Evolutionary conservation across 2,329 filamentous ascomycete species (phyloP), one percentile per base, ranked within the genome.

Genomic region (Diaporthe aspalathi): DNA sequence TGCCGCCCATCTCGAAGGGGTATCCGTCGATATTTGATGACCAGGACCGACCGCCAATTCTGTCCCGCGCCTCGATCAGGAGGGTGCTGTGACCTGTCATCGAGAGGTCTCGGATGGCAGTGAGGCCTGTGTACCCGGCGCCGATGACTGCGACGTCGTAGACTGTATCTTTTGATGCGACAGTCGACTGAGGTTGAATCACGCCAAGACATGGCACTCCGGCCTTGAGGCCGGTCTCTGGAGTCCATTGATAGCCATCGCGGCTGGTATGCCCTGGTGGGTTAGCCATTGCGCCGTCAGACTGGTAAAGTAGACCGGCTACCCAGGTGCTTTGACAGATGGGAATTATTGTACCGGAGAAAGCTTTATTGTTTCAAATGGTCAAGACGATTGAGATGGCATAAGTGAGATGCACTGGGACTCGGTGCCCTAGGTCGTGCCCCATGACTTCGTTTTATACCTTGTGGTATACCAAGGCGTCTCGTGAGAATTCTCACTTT

Each of bases 21-120:
- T 85, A 83, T 0, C 82, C 83, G 0, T 77, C 79, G 9, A 84
- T 83, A 40, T 84, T 81, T 20, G 83, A 81, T 0, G 82, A 82
- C 82, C 83, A 87, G 2, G 84, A 83, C 0, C 85, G 81, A 1
- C 85, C 84, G 20, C 85, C 85, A 62, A 87, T 83, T 0, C 85
- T 78, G 73, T 87, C 84, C 20, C 85, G 80, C 1, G 80, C 84
- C 76, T 87, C 85, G 0, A 87, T 68, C 1, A 87, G 78, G 1
- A 87, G 76, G 0, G 85, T 63, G 20, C 78, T 80, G 5, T 80
- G 73, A 0, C 81, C 81, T 79, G 72, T 70, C 40, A 57, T 70
- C n/a, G 70, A 56, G 22, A 75, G 52, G 40, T 81, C 79, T 16
- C 79, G 74, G n/a, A 77, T 73, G 1, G 80, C 79, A 0, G 75